Evolutionary conservation across 1,284 basidiomycete genomes (phyloP).

Genomic region (Apiotrichum brassicae): DNA sequence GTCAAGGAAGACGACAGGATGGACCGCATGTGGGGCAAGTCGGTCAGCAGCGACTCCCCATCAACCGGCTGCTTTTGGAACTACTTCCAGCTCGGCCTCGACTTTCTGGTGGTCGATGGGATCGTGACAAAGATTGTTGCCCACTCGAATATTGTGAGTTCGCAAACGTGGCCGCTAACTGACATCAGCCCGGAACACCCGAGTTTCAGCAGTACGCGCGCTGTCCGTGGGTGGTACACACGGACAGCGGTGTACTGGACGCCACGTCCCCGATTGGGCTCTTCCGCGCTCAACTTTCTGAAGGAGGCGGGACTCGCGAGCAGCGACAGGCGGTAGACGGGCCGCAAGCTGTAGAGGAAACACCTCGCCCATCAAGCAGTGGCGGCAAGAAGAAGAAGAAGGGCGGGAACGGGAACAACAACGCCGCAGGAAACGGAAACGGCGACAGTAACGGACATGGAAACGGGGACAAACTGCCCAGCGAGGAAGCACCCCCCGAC

Average conservation of each 20-base stretch:
- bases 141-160: conserved; percentile 73
- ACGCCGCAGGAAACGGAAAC: neutral
- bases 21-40: conserved; percentile 42
- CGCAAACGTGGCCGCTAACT: neutral
- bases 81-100: conserved; percentile 80
- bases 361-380: neutral
- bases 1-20: conserved; percentile 83
- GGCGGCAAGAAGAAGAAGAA: neutral
- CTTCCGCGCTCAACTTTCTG: conserved; percentile 20
- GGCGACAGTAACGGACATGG: too few relatives aligned
- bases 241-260: conserved; percentile 18
- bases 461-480: too few relatives aligned
- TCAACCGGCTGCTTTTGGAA: conserved; percentile 70
- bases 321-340: too few relatives aligned
- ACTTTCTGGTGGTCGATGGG: conserved; percentile 67
- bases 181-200: conserved; percentile 69
- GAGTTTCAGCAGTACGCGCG: conserved; percentile 81
- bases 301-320: too few relatives aligned
- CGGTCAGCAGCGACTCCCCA: neutral
- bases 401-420: neutral
- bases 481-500: conserved; percentile 13
- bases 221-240: conserved; percentile 70
- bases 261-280: conserved; percentile 21
- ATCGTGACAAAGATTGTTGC: conserved; percentile 74
- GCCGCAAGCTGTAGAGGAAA: too few relatives aligned